Evolutionary conservation across 768 basidiomycete species (phyloP), one percentile per base, ranked within the genome.

Genomic region (Amanita subjunquillea): DNA sequence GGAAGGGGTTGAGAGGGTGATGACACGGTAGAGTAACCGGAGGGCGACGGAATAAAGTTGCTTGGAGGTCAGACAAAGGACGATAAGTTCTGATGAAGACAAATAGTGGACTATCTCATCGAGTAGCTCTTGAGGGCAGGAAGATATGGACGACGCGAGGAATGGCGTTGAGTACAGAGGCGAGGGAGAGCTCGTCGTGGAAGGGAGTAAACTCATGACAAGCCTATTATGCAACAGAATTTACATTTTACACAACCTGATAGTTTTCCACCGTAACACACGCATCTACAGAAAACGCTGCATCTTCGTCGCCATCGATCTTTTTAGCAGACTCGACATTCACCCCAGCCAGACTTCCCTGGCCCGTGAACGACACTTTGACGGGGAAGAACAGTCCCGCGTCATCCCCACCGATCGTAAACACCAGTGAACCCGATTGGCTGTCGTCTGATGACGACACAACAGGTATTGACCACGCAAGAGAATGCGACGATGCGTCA

Each of bases 361-460:
- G 77, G 0, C 82, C 86, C 47, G 85, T 81, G 62, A 98, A 97
- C 1, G 75, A 68, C 1, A 95, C 84, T 34, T 76, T 75, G 46
- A 99, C 91, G 2, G 95, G 94, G 89, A 97, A 99, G 73, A 96
- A 95, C 8, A 78, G 79, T 3, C 79, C 82, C 0, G 75, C 68
- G 57, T 95, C 92, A 56, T 91, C 88, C 3, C 91, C 92, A 6
- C 82, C 82, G 46, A 92, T 82, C 39, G 77, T 85, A 69, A 98
- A 97, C 60, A 97, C 90, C 59, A 98, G 72, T n/a, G 82, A 88
- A 7, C 95, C 95, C 1, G 83, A 85, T 32, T 79, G 76, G 22
- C 72, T 76, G 27, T 77, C 76, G 48, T 82, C 82, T 9, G 74
- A 68, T 0, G 77, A 58, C 3, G 80, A 79, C 56, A 98, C 74